Base-by-base conservation (phyloP, 2,329 filamentous ascomycete species). In the Fusarium acutatum region DNA sequence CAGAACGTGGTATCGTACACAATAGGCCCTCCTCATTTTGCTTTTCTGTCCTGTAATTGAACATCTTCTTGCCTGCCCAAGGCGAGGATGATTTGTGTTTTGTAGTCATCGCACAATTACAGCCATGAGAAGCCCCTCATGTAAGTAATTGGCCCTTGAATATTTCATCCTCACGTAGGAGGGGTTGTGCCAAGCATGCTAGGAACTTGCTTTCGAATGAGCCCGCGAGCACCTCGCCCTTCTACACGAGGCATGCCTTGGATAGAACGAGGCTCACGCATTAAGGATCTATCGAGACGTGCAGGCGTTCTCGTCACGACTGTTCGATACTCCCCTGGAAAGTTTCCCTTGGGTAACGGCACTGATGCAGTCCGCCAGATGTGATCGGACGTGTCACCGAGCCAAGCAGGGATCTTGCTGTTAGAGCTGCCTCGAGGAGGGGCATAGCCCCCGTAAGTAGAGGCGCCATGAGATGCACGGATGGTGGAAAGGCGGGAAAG, bases 241-340 rank as follows among this genome's bases (percentile, higher is more conserved):
- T 89, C 88, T 24, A 88, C 86, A 38, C 89, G 84, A 30, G 95
- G 95, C n/a, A 95, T 91, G 40, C 95, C 95, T 81, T 97, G 94
- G 43, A 97, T 96, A 71, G 94, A 91, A 65, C 95, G 89, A 35
- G 95, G 95, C 82, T 98, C 95, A 81, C 94, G 94, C 94, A 98
- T 97, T 52, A 98, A 86, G 20, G 91, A 89, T 8, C 92, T 89
- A 78, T 99, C 96, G 15, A 99, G 88, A 79, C 94, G 95, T 13
- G 94, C 91, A 10, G 96, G 96, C 41, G 94, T 91, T 74, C 90
- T 84, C 18, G 90, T 90, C 60, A 90, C 85, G 20, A 90, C 85
- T 37, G 86, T 82, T 66, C 87, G 86, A 82, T 92, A 92, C 74
- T 91, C 89, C 65, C 89, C 89, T 0, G 88, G 85, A 72, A 92